A percentile compares a stretch with the other conserved stretches of the same genome.
phyloP scores from a whole-genome alignment of 805 yeast genomes.

The Sugiyamaella qingdaonensis region DNA sequence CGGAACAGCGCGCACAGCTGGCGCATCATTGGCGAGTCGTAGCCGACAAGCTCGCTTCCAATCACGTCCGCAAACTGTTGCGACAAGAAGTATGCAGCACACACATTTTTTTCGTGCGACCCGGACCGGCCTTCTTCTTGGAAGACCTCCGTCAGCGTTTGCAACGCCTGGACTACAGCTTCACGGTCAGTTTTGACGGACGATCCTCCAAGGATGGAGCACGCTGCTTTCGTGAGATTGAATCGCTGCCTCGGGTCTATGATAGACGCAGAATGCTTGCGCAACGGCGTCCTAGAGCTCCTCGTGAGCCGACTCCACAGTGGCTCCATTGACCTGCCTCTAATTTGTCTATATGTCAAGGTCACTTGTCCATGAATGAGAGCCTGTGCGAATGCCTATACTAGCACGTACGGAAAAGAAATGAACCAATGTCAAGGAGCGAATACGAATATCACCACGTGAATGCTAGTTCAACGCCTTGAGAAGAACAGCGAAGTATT shows the following conservation, averaged over 20 bases:
- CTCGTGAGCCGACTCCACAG: conserved; percentile 12
- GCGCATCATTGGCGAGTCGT: background rate
- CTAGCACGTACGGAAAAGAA: too few species aligned
- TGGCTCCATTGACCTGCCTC: conserved; percentile 8
- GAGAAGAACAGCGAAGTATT: too few species aligned
- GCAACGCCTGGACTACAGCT: background rate
- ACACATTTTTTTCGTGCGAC: background rate
- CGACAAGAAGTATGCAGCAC: conserved; percentile 10
- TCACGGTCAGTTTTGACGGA: background rate
- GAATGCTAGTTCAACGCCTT: too few species aligned
- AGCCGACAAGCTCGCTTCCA: background rate
- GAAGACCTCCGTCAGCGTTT: conserved; percentile 3
- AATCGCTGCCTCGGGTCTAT: conserved; percentile 10
- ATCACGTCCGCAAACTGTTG: conserved; percentile 4
- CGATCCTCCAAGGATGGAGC: conserved; percentile 2
- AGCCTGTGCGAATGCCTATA: too few species aligned
- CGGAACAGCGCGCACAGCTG: background rate
- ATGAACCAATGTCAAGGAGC: too few species aligned
- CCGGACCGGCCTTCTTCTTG: conserved; percentile 7
- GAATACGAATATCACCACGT: too few species aligned
- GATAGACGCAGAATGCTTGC: background rate
- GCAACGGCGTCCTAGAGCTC: background rate
- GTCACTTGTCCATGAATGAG: too few species aligned
- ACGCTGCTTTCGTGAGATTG: conserved; percentile 12
- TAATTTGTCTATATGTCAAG: too few species aligned